Evolutionary conservation across 257 asterid species (phyloP).

Genomic region (Nicotiana otophora): DNA sequence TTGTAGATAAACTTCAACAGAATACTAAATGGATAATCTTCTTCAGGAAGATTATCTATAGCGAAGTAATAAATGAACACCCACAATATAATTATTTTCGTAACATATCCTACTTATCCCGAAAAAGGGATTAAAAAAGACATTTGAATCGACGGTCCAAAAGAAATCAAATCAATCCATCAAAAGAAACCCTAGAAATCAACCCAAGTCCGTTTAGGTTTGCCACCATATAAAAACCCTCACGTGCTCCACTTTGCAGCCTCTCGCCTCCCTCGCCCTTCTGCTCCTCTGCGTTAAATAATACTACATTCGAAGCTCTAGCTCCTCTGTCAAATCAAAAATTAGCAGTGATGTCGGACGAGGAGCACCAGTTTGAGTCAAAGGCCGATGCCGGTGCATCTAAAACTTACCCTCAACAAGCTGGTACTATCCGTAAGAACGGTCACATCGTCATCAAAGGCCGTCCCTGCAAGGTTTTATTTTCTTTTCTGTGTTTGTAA

Average conservation of each 20-base stretch:
- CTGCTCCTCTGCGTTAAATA: no score
- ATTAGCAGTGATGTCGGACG: conserved; percentile 32
- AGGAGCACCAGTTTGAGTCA: conserved; percentile 39
- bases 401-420: conserved; percentile 41
- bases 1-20: no score
- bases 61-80: no score
- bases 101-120: no score
- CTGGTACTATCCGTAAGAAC: conserved; percentile 39
- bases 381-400: conserved; percentile 48
- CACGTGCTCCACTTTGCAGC: neutral
- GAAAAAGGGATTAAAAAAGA: neutral
- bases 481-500: neutral
- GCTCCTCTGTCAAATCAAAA: neutral
- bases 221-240: no score
- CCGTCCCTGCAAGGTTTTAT: conserved; percentile 35
- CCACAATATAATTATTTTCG: no score
- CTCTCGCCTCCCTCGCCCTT: neutral
- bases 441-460: conserved; percentile 35
- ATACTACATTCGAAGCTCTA: no score
- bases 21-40: no score
- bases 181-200: neutral
- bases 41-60: no score
- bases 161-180: neutral
- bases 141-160: neutral
- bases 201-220: neutral